phyloP scores from a whole-genome alignment of 345 rosid genomes.

The Aquilaria malaccensis region DNA sequence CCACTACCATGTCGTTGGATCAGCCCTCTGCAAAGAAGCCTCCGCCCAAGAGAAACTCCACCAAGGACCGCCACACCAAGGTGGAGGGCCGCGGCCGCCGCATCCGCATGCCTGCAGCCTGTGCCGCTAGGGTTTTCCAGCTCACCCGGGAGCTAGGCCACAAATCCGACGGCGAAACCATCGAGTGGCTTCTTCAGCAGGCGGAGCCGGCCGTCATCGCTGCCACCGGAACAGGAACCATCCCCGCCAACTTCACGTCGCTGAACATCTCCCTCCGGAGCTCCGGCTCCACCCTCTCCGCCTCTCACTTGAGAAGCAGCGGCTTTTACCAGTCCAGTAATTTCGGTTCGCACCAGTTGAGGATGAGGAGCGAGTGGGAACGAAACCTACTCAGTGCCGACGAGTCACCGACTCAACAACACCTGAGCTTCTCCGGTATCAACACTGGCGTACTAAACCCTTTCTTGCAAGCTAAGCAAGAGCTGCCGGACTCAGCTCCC shows the following conservation, averaged over 20 bases:
- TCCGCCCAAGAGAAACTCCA: constrained; percentile 62
- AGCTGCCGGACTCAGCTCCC: constrained; percentile 15
- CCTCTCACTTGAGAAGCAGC: constrained; percentile 54
- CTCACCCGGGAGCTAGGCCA: constrained; percentile 87
- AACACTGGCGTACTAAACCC: constrained; percentile 2
- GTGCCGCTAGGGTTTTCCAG: constrained; percentile 94
- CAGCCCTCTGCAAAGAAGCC: constrained; percentile 36
- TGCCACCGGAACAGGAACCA: constrained; percentile 92
- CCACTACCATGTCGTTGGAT: neutral
- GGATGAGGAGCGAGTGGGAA: constrained; percentile 31
- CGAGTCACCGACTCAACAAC: constrained; percentile 14
- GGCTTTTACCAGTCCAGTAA: constrained; percentile 31
- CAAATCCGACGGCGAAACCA: constrained; percentile 88
- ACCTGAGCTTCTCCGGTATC: constrained; percentile 12
- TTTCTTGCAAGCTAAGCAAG: constrained; percentile 33
- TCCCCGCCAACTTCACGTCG: constrained; percentile 87
- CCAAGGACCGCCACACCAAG: constrained; percentile 90
- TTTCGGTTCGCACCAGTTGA: constrained; percentile 26
- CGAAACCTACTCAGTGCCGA: constrained; percentile 13
- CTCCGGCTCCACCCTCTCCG: constrained; percentile 68
- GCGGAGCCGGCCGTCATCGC: constrained; percentile 91
- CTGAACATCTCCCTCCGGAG: constrained; percentile 82
- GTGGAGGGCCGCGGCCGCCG: constrained; percentile 96
- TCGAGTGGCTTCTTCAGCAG: constrained; percentile 84
- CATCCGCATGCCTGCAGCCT: constrained; percentile 92